Evolutionary conservation across 495 filamentous ascomycete species (phyloP), one percentile per base, ranked within the genome.

Genomic region (Hypoxylon perforatum): DNA sequence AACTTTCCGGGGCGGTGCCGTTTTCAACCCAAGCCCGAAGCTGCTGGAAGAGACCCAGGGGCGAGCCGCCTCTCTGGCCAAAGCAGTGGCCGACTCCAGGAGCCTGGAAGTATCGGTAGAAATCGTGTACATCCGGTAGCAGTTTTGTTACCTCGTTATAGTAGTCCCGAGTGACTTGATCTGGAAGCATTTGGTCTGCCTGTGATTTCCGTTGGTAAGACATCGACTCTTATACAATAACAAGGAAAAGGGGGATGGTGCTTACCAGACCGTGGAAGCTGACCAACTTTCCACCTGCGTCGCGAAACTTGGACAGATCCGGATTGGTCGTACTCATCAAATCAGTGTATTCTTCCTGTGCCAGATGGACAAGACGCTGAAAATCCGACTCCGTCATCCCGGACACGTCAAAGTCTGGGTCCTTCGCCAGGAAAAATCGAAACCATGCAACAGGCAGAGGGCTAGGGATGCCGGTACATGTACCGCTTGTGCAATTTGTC

Each of bases 21-120:
- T 86, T 73, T 72, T 90, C 88, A 0, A 89, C 86, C 88, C 87
- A 90, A 12, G 74, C 68, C 9, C 88, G 83, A 70, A 90, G 75
- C 3, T 85, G 82, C 65, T 81, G 81, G 10, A 87, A 76, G 1
- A 85, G 80, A 62, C 84, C 85, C 55, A 88, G 82, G 17, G 78
- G 77, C 69, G 78, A 80, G 0, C 84, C 86, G 0, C 87, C 86
- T n/a, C 81, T 78, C 7, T 85, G 86, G 9, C 67, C 63, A 19
- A 28, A 56, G 38, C 77, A 79, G 33, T 79, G 76, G 9, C 47
- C 69, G 9, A 78, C 30, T 1, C 77, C 77, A 0, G 77, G 75
- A 9, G 75, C 46, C 21, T 65, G 51, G 21, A 61, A 79, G 41
- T 73, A 63, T 0, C 73, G 64, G 38, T 69, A 79, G 56, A 75